Percentiles rank a stretch among this genome's conserved stretches.
Conservation (phyloP, 2,329 filamentous ascomycete species). For the Exophiala sideris region DNA sequence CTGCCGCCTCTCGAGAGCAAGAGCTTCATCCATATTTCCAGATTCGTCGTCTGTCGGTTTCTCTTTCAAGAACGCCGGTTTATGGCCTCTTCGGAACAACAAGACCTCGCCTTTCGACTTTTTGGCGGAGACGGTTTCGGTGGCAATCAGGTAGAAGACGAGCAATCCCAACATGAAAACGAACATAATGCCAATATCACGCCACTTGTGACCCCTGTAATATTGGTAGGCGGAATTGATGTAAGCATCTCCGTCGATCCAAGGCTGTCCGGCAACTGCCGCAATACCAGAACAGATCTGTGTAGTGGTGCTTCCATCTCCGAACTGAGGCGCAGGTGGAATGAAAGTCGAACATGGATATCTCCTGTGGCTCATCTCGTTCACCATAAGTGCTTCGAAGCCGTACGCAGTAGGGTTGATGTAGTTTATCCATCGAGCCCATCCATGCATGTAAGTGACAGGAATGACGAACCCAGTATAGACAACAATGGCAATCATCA, state of each 20-base stretch:
- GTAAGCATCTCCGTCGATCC: slow-evolving; percentile 59
- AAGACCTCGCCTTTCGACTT: slow-evolving; percentile 75
- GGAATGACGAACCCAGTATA: slow-evolving; percentile 65
- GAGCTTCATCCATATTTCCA: slow-evolving; percentile 5
- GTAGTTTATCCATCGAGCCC: slow-evolving; percentile 67
- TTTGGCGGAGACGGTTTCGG: slow-evolving; percentile 62
- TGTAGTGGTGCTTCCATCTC: slow-evolving; percentile 59
- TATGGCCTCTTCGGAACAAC: slow-evolving; percentile 67
- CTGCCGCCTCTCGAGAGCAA: slow-evolving; percentile 12
- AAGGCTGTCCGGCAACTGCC: slow-evolving; percentile 49
- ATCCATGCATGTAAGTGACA: slow-evolving; percentile 57
- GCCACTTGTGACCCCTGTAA: slow-evolving; percentile 58
- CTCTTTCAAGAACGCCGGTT: slow-evolving; percentile 43
- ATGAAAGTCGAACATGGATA: slow-evolving; percentile 55
- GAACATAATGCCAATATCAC: slow-evolving; percentile 68
- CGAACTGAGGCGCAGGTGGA: slow-evolving; percentile 48
- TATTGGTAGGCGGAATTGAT: slow-evolving; percentile 57
- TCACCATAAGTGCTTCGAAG: slow-evolving; percentile 59
- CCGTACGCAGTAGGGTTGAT: slow-evolving; percentile 64
- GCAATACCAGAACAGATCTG: slow-evolving; percentile 65
- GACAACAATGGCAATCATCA: slow-evolving; percentile 57
- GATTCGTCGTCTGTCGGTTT: slow-evolving; percentile 9
- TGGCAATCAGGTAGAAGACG: slow-evolving; percentile 58
- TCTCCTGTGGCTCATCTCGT: slow-evolving; percentile 56
- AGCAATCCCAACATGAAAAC: slow-evolving; percentile 64